These are phyloP conservation scores for Pleurotus ostreatus DNA, from an alignment of 768 basidiomycete genomes.

Conservation along the genomic window DNA sequence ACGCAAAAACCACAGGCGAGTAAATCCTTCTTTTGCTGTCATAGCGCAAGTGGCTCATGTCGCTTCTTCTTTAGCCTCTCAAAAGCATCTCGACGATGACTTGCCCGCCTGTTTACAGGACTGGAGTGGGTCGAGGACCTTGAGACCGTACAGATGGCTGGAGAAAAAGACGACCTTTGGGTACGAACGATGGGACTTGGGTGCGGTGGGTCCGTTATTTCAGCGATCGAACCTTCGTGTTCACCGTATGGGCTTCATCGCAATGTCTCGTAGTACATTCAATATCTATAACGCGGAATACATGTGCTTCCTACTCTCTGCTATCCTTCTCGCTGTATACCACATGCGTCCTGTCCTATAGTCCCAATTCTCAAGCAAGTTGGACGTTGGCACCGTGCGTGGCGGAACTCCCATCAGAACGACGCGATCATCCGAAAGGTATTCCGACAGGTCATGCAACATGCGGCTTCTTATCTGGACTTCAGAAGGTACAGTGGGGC, in stretches of 20 bases:
- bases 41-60: conserved; percentile 13
- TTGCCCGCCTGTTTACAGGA: conserved; percentile 58
- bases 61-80: conserved; percentile 39
- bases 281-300: conserved; percentile 1
- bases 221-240: conserved; percentile 59
- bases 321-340: background rate
- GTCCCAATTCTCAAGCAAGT: background rate
- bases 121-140: conserved; percentile 77
- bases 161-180: conserved; percentile 42
- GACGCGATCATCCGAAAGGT: background rate
- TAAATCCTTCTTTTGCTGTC: conserved; percentile 5
- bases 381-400: background rate
- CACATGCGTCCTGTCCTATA: background rate
- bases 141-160: conserved; percentile 83
- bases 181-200: conserved; percentile 74
- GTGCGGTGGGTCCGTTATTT: conserved; percentile 58
- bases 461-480: background rate
- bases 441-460: background rate
- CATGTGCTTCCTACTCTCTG: background rate
- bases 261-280: conserved; percentile 91
- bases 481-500: background rate
- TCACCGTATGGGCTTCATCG: conserved; percentile 64
- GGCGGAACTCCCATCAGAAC: background rate
- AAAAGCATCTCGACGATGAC: conserved; percentile 92
- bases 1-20: conserved; percentile 69